These are phyloP conservation scores for Naganishia randhawae DNA, from an alignment of 768 basidiomycete species.

Conservation along the genomic window DNA sequence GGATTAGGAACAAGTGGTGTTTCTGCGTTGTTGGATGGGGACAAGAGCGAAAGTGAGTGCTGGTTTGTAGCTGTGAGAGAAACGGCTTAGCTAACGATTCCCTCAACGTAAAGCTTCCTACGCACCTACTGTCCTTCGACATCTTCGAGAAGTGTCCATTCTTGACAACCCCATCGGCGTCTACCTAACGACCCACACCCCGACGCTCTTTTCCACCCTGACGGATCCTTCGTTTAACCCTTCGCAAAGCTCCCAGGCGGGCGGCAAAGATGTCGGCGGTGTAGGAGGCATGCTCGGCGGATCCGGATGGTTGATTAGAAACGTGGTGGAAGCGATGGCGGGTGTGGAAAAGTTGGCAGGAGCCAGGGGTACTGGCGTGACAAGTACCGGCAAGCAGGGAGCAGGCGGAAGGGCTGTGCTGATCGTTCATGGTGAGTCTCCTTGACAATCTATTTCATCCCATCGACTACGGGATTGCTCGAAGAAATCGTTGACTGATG, in stretches of 20 bases:
- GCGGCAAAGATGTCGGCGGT: slow-evolving; percentile 13
- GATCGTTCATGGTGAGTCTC: slow-evolving; percentile 46
- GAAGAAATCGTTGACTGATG: not conserved
- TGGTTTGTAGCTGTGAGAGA: not conserved
- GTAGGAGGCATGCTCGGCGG: slow-evolving; percentile 33
- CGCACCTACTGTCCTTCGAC: slow-evolving; percentile 76
- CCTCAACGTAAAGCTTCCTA: slow-evolving; percentile 58
- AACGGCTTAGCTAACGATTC: not conserved
- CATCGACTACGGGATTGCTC: no score
- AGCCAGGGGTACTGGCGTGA: slow-evolving; percentile 32
- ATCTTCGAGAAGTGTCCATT: slow-evolving; percentile 81
- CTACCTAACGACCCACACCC: slow-evolving; percentile 82
- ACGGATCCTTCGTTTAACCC: slow-evolving; percentile 77
- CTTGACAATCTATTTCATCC: no score
- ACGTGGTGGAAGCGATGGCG: slow-evolving; percentile 41
- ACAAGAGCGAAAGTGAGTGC: slow-evolving; percentile 62
- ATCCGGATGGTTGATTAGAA: slow-evolving; percentile 39
- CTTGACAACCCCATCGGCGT: slow-evolving; percentile 91
- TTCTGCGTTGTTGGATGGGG: slow-evolving; percentile 55
- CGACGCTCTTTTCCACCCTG: slow-evolving; percentile 80
- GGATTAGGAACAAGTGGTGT: slow-evolving; percentile 27
- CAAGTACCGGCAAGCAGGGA: slow-evolving; percentile 20
- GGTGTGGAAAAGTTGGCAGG: slow-evolving; percentile 42
- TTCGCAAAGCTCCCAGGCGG: slow-evolving; percentile 32
- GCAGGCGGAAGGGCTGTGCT: slow-evolving; percentile 40